Percentiles rank a stretch among this genome's conserved stretches.
These are phyloP conservation scores for Xanthoceras sorbifolium DNA, from an alignment of 345 rosid species.

Conservation along the genomic window DNA sequence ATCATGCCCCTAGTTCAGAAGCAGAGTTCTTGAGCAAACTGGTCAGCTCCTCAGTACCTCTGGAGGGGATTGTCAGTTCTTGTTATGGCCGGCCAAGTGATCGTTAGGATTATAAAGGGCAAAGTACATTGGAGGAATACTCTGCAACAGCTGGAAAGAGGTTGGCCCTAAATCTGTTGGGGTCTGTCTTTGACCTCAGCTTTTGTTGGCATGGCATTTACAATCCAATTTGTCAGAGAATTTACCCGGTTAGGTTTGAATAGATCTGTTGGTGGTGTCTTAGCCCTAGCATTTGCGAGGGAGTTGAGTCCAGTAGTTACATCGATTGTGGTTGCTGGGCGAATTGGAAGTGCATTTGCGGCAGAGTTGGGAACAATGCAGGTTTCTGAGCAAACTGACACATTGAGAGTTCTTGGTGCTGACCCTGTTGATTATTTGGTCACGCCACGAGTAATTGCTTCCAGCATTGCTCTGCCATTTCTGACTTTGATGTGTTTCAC, in stretches of 20 bases:
- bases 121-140: conserved; percentile 79
- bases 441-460: conserved; percentile 73
- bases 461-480: conserved; percentile 68
- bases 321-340: conserved; percentile 75
- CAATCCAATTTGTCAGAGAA: conserved; percentile 85
- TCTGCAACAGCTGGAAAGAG: conserved; percentile 79
- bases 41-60: conserved; percentile 67
- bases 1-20: conserved; percentile 30
- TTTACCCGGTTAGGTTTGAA: conserved; percentile 76
- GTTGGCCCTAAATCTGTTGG: conserved; percentile 82
- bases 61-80: conserved; percentile 78
- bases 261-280: conserved; percentile 80
- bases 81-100: conserved; percentile 70
- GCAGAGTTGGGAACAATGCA: conserved; percentile 91
- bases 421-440: conserved; percentile 75
- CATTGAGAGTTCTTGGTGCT: conserved; percentile 71
- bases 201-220: conserved; percentile 89
- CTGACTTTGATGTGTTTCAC: conserved; percentile 83
- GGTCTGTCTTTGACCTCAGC: conserved; percentile 81
- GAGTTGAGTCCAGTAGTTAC: conserved; percentile 89
- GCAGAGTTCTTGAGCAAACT: conserved; percentile 49
- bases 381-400: conserved; percentile 84
- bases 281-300: conserved; percentile 80
- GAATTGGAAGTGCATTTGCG: conserved; percentile 86
- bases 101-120: conserved; percentile 55